Base-by-base conservation (phyloP, 306 rosid species). In the Chamaecrista fasciculata region DNA sequence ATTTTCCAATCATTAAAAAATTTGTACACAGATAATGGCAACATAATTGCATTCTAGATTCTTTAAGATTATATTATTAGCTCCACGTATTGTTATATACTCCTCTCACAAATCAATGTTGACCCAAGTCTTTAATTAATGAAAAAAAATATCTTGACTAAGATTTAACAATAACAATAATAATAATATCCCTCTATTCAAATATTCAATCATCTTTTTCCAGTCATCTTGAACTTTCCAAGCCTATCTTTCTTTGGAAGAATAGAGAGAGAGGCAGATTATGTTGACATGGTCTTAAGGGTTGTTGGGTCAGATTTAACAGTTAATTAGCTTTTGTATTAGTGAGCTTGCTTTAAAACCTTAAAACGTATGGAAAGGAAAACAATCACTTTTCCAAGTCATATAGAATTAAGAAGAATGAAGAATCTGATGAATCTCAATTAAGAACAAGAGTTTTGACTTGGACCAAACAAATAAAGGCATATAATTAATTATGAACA, bases 401-500 rank as follows among this genome's bases (percentile, higher is more conserved):
- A 44, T 19, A 33, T 36, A 43, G 36, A 43, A n/a, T n/a, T n/a
- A n/a, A n/a, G n/a, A n/a, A n/a, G n/a, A n/a, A n/a, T n/a, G n/a
- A n/a, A 65, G 25, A 14, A 33, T 29, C 34, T 29, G 5, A 29
- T 29, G 34, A 47, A 26, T 26, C 74, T 47, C 66, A 65, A 57
- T 15, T 8, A 57, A 31, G 2, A 4, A 1, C 2, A 9, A 7
- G 49, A 3, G 33, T 55, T 44, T 66, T 80, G 62, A 75, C 75
- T 75, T 80, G 52, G 84, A 75, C 84, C 26, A 19, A 62, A 19
- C 62, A 70, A 66, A 70, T 7, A 34, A 25, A 53, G 2, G 36
- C 36, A 33, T 8, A 33, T n/a, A n/a, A n/a, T n/a, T n/a, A n/a
- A n/a, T n/a, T n/a, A n/a, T n/a, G n/a, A n/a, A n/a, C n/a, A n/a